Evolutionary conservation across 345 rosid genomes (phyloP).

Genomic region (Arabidopsis thaliana): DNA sequence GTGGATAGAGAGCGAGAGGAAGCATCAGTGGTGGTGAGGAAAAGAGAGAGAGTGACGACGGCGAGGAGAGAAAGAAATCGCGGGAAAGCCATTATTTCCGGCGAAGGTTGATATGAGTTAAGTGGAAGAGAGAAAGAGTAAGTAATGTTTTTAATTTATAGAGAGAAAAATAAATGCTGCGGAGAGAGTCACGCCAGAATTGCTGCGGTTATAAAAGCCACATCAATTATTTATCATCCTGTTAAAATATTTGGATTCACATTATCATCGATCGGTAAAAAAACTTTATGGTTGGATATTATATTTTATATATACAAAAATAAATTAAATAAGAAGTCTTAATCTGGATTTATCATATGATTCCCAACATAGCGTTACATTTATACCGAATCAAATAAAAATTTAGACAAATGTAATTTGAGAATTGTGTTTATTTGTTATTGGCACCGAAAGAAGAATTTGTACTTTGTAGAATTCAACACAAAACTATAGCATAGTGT

Average conservation of each 20-base stretch:
- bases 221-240: conserved; percentile 28
- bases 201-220: conserved; percentile 37
- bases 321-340: neutral
- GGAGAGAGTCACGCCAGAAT: conserved; percentile 44
- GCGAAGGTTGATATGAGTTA: conserved; percentile 14
- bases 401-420: neutral
- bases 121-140: conserved; percentile 16
- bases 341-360: neutral
- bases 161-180: neutral
- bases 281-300: neutral
- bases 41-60: conserved; percentile 27
- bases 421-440: neutral
- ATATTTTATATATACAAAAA: neutral
- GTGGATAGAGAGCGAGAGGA: conserved; percentile 51
- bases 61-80: conserved; percentile 29
- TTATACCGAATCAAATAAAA: neutral
- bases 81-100: conserved; percentile 34
- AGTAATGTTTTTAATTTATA: conserved; percentile 34
- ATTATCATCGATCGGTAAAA: neutral
- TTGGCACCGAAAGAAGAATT: neutral
- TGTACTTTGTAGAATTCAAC: conserved; percentile 17
- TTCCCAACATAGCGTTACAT: neutral
- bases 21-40: conserved; percentile 27
- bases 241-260: conserved; percentile 26
- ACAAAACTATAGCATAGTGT: conserved; percentile 18